Evolutionary conservation across 2,329 filamentous ascomycete species (phyloP), one percentile per base, ranked within the genome.

Genomic region (Penicillium sp.): DNA sequence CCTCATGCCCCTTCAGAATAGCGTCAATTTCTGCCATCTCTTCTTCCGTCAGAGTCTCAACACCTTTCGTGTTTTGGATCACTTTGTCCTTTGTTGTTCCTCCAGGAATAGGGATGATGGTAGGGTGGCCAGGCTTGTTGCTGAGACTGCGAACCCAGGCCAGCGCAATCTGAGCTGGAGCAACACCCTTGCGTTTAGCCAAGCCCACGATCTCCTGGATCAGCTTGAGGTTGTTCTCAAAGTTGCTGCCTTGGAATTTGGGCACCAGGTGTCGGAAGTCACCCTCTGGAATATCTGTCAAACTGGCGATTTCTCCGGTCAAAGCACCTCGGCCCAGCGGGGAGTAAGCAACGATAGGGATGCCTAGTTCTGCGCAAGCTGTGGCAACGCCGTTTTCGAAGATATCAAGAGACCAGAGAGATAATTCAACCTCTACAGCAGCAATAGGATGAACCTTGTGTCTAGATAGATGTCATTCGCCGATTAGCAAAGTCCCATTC

Each of bases 391-490:
- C 83, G 60, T 87, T 86, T 23, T 79, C 68, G 3, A 86, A 68
- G 45, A 84, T 80, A 26, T 84, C 79, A 2, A 81, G 81, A 9
- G 74, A 73, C 74, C 78, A 86, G 2, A 86, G 72, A 16, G 78
- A 82, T 57, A 86, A 74, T 65, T 87, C 84, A 28, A 85, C 79
- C 64, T 87, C 84, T 5, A 86, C 83, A 1, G 79, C 79, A 1
- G 77, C 75, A 52, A 86, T 80, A 16, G 81, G 82, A 60, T 80
- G 77, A 43, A 84, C 76, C 52, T 58, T 58, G 51, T 54, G 51
- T 38, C 56, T 58, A 40, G 9, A 26, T 35, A 21, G 11, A 12
- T 72, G 33, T 67, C 66, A 23, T 71, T 71, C 6, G 69, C 69
- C 30, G 40, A 72, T 71, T 6, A 70, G 72, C 45, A 71, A 72